Evolutionary conservation across 2,329 filamentous ascomycete genomes (phyloP).

Genomic region (Diaporthe sp.): DNA sequence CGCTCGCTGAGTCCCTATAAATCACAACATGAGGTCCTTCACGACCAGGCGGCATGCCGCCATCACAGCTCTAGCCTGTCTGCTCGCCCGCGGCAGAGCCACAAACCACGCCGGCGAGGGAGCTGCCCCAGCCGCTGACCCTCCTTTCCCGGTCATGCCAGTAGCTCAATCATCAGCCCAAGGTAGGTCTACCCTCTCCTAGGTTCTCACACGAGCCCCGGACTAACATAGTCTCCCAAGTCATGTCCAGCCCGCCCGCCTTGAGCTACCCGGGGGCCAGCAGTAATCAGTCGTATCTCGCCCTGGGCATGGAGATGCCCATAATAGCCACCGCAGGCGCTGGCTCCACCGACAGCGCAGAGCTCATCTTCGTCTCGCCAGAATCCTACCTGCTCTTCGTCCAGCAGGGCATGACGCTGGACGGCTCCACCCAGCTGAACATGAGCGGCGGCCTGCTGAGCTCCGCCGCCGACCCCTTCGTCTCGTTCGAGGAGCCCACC

Average conservation of each 20-base stretch:
- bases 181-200: not conserved
- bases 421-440: constrained; percentile 34
- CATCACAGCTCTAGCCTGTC: constrained; percentile 23
- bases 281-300: constrained; percentile 33
- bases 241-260: constrained; percentile 33
- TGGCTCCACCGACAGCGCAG: constrained; percentile 34
- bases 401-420: constrained; percentile 40
- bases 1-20: not conserved
- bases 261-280: constrained; percentile 35
- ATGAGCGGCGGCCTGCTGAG: constrained; percentile 41
- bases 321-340: constrained; percentile 38
- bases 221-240: not conserved
- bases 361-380: constrained; percentile 37
- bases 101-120: constrained; percentile 35
- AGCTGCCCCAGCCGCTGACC: constrained; percentile 45
- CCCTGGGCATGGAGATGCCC: constrained; percentile 40
- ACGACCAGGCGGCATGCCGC: constrained; percentile 12
- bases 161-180: constrained; percentile 23
- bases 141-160: constrained; percentile 36
- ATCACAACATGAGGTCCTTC: constrained; percentile 1
- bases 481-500: constrained; percentile 46
- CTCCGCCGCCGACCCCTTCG: constrained; percentile 41
- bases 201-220: not conserved
- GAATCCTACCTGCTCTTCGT: constrained; percentile 41
- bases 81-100: constrained; percentile 36